phyloP scores from a whole-genome alignment of 202 grass and related monocot genomes.

The Panicum virgatum region DNA sequence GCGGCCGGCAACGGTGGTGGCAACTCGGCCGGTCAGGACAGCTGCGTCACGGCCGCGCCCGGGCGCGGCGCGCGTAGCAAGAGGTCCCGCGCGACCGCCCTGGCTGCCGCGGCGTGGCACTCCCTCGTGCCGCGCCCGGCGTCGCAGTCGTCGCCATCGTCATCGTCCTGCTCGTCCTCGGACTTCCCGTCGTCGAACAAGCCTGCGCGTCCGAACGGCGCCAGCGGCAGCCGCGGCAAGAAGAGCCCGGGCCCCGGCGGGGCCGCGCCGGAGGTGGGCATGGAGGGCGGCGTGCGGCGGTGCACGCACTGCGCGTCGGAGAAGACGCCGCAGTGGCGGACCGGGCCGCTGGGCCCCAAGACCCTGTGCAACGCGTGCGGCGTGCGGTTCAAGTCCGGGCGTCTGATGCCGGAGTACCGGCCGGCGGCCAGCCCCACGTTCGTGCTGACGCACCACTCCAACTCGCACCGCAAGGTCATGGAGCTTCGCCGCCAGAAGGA shows the following conservation, averaged over 20 bases:
- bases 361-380: constrained; percentile 99
- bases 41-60: constrained; percentile 36
- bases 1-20: constrained; percentile 28
- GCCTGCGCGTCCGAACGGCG: constrained; percentile 29
- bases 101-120: constrained; percentile 57
- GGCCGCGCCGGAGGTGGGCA: constrained; percentile 21
- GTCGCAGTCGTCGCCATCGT: constrained; percentile 62
- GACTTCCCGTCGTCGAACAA: constrained; percentile 68
- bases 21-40: constrained; percentile 46
- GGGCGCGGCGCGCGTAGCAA: constrained; percentile 78
- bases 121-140: constrained; percentile 55
- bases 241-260: constrained; percentile 38
- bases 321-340: constrained; percentile 99
- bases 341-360: constrained; percentile 89
- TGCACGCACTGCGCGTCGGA: constrained; percentile 99
- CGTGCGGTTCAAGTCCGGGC: constrained; percentile 85
- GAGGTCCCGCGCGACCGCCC: constrained; percentile 50
- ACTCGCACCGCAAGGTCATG: constrained; percentile 99
- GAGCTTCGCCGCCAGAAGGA: constrained; percentile 99
- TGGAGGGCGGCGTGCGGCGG: constrained; percentile 69
- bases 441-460: constrained; percentile 97
- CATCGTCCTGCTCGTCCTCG: constrained; percentile 86
- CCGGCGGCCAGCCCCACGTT: constrained; percentile 96
- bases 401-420: constrained; percentile 92
- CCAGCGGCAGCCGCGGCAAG: constrained; percentile 35